phyloP scores from a whole-genome alignment of 129 eudicot genomes.

The Flaveria ramosissima region DNA sequence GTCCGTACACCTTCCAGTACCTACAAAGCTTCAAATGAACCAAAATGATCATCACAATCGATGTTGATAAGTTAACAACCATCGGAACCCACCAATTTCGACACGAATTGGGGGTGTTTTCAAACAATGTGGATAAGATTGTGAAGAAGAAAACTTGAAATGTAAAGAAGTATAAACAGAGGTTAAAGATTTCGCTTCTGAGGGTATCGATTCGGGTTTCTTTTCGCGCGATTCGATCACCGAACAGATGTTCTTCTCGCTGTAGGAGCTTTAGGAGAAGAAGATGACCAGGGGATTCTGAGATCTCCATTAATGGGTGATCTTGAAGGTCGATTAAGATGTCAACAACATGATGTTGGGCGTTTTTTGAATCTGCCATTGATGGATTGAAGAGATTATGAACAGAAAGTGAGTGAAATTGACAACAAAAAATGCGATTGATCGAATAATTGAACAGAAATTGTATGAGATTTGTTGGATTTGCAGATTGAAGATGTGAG shows the following conservation, averaged over 20 bases:
- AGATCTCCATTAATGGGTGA: conserved; percentile 88
- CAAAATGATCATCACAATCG: conserved; percentile 42
- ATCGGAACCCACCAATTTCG: conserved; percentile 75
- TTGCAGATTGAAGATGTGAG: conserved; percentile 3
- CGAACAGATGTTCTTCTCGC: conserved; percentile 64
- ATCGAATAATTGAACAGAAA: conserved; percentile 1
- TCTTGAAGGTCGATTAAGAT: conserved; percentile 60
- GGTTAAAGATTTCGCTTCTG: conserved; percentile 53
- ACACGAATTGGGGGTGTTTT: conserved; percentile 24
- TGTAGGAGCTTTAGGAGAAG: conserved; percentile 83
- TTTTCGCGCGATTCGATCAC: conserved; percentile 42
- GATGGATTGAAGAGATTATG: background rate
- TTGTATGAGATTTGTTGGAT: conserved; percentile 19
- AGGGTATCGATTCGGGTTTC: conserved; percentile 49
- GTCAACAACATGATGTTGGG: conserved; percentile 55
- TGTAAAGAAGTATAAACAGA: conserved; percentile 64
- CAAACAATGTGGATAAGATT: conserved; percentile 53
- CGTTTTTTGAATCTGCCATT: conserved; percentile 55
- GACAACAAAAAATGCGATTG: background rate
- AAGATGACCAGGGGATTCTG: conserved; percentile 82
- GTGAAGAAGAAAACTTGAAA: conserved; percentile 69
- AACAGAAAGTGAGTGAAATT: background rate
- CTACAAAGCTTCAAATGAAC: conserved; percentile 65
- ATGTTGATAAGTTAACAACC: conserved; percentile 44
- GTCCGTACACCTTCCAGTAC: conserved; percentile 66